Evolutionary conservation across 2,329 filamentous ascomycete species (phyloP), one percentile per base, ranked within the genome.

Genomic region (Pseudopithomyces chartarum): DNA sequence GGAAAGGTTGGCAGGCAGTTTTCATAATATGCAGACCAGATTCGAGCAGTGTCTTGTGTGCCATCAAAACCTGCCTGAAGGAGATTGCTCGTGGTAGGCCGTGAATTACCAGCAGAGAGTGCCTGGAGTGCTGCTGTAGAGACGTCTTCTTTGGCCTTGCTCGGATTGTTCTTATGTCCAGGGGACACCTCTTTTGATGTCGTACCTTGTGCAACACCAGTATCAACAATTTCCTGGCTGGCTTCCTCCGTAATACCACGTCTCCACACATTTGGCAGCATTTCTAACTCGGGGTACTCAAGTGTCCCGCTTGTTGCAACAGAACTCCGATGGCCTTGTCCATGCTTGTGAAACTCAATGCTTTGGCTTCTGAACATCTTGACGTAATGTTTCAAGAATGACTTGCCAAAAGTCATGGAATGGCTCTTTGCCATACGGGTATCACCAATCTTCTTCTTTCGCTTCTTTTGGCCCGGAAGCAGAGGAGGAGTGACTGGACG

Each of bases 351-450:
- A 58, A 72, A 78, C 55, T 70, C 77, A 26, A 62, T 69, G 63
- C 63, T 79, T 38, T 76, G 74, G 43, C 68, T 72, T 49, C 71
- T 73, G 63, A 82, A 79, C 6, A 81, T 66, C 19, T 71, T 76
- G 2, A 73, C 68, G 57, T 82, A 82, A 53, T 81, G 80, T 43
- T 75, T 77, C 26, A 78, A 57, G 20, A 81, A 72, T 1, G 60
- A 66, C 15, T 73, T 74, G 6, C 75, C 72, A 54, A 80, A 77
- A 0, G 72, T 78, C 68, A 78, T 74, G 1, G 77, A 79, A 26
- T 70, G 70, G 46, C 74, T 78, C 78, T 89, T 90, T 20, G 90
- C 82, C 38, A 87, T 87, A 62, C 91, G 87, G 54, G 84, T 81
- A 58, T 87, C 88, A 45, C 85, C 84, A 22, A 81, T 78, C 71